Base-by-base conservation (phyloP, 2,329 filamentous ascomycete species). In the Claviceps quebecensis region DNA sequence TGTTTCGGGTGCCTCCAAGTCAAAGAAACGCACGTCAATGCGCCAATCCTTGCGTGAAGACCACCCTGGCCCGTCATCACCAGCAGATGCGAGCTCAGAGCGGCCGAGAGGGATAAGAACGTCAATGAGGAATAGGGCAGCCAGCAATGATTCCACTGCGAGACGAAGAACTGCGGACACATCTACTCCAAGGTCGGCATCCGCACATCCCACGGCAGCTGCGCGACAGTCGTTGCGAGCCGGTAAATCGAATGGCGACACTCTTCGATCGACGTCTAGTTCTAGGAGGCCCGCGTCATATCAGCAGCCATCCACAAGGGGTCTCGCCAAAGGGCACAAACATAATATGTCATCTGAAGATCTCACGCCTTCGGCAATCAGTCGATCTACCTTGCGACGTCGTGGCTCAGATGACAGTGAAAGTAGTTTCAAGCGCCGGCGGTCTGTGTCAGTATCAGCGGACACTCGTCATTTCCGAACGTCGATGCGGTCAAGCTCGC, bases 391-490 rank as follows among this genome's bases (percentile, higher is more conserved):
- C 5, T 65, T 80, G 8, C 68, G 70, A 52, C 75, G 82, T 2
- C 75, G 71, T 9, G 72, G 69, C 17, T 86, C 83, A 0, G 80
- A 81, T 57, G 82, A 77, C 29, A 87, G 84, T 59, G 83, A 87
- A 45, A 95, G 86, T 67, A 95, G 87, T 63, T 95, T 95, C 70
- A 84, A 79, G 61, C 83, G 87, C 29, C 67, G 72, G 44, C 76
- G 77, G 54, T 68, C 75, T 39, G 63, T 69, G 49, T 62, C 65
- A 5, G 67, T 36, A 7, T 50, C 34, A 9, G n/a, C 67, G 41
- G 66, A 72, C 44, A 73, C 73, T 0, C 76, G 80, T 50, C 75
- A 71, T 1, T 87, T 95, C 72, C 82, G 83, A 52, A 76, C 73
- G 49, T 87, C 86, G 1, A 86, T 95, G 86, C 77, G 89, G 53